Base-by-base conservation (phyloP, 2,329 filamentous ascomycete genomes). In the Tolypocladium pustulatum region DNA sequence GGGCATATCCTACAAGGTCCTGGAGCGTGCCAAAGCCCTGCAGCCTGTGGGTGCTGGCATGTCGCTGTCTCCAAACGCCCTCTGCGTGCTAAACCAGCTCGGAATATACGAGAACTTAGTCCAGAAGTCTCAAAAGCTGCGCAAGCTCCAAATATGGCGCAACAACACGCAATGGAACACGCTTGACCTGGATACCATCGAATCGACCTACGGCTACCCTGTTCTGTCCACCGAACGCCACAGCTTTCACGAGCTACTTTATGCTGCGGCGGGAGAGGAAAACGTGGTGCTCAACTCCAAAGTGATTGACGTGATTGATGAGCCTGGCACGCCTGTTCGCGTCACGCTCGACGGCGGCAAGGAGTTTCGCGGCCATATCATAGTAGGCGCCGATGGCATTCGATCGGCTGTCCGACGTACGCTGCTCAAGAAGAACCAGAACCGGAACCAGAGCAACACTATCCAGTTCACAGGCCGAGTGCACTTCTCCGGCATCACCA, bases 381-480 rank as follows among this genome's bases (percentile, higher is more conserved):
- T 61, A 3, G 62, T 64, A 8, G 62, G 62, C 20, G 62, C 62
- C 10, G 62, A 64, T 55, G 62, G 62, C 43, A 64, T 64, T 25
- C 57, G 62, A 9, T 62, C 60, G 8, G 58, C 58, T n/a, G 55
- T 61, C 10, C 59, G 62, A 15, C 56, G 61, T 8, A 57, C 57
- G 20, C 52, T 63, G 9, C 56, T 59, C 10, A 54, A 57, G 8
- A 55, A 58, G 20, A 55, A 54, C 9, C n/a, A n/a, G n/a, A 59
- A 58, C 34, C 41, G 58, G 41, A 57, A 57, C 3, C 53, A 54
- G 13, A 54, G 41, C 17, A 62, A 62, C 57, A 63, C 62, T 4
- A 62, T 63, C 49, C 57, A 58, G 41, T 63, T 63, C 57, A 63
- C 61, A 9, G 62, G 62, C 15, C 57, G 62, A 15, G 61, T 62